These are phyloP conservation scores for Penicillium coffeae DNA, from an alignment of 495 filamentous ascomycete species.

Conservation along the genomic window DNA sequence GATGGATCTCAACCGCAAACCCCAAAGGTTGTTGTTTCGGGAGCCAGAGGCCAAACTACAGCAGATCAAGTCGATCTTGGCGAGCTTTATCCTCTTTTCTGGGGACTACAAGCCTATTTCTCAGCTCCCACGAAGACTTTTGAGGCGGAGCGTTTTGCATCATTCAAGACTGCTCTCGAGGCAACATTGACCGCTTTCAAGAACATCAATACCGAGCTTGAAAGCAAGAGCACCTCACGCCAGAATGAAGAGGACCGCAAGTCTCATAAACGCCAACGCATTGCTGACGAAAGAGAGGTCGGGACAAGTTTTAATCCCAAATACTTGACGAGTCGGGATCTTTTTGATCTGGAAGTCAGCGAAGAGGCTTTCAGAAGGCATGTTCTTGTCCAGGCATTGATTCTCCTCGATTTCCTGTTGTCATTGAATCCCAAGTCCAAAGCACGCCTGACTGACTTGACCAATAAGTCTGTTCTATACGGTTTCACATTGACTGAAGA, in stretches of 20 bases:
- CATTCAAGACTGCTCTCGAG: slow-evolving; percentile 77
- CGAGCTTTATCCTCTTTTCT: slow-evolving; percentile 86
- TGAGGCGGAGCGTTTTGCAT: slow-evolving; percentile 59
- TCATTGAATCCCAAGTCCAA: slow-evolving; percentile 81
- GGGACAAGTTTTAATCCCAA: slow-evolving; percentile 89
- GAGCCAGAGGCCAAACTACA: slow-evolving; percentile 38
- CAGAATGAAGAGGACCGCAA: slow-evolving; percentile 56
- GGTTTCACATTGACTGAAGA: slow-evolving; percentile 71
- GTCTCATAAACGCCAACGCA: slow-evolving; percentile 70
- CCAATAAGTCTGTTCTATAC: slow-evolving; percentile 86
- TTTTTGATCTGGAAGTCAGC: slow-evolving; percentile 94
- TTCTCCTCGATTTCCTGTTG: slow-evolving; percentile 87
- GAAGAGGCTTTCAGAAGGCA: slow-evolving; percentile 92
- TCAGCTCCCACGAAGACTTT: slow-evolving; percentile 85
- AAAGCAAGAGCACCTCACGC: slow-evolving; percentile 44
- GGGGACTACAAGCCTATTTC: slow-evolving; percentile 86
- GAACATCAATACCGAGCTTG: slow-evolving; percentile 67
- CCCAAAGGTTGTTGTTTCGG: slow-evolving; percentile 52
- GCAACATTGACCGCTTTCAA: slow-evolving; percentile 77
- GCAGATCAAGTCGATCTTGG: slow-evolving; percentile 56
- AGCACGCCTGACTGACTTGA: slow-evolving; percentile 65
- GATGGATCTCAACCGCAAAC: slow-evolving; percentile 22
- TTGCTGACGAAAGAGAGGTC: slow-evolving; percentile 55
- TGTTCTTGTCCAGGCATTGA: slow-evolving; percentile 89
- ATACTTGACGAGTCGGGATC: slow-evolving; percentile 88